Evolutionary conservation across 2,329 filamentous ascomycete genomes (phyloP).

Genomic region (Corynespora cassiicola): DNA sequence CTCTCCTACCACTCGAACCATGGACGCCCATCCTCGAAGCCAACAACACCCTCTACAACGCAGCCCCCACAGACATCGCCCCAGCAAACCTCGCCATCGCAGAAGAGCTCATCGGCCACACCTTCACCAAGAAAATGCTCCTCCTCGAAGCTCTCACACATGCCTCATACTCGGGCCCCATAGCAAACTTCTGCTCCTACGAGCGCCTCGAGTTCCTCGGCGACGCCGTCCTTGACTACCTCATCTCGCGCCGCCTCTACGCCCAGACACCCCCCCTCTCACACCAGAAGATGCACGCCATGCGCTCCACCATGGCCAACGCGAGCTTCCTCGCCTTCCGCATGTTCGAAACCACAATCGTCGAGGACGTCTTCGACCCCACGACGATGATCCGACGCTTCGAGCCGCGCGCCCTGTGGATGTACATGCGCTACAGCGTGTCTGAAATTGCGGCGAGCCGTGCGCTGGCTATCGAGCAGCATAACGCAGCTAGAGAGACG

Average conservation of each 20-base stretch:
- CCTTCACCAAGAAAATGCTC: slow-evolving; percentile 69
- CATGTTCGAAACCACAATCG: slow-evolving; percentile 64
- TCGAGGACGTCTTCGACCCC: slow-evolving; percentile 42
- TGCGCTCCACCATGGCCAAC: slow-evolving; percentile 80
- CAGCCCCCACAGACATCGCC: slow-evolving; percentile 16
- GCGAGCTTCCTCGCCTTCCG: slow-evolving; percentile 80
- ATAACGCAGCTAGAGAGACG: slow-evolving; percentile 54
- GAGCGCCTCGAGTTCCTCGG: slow-evolving; percentile 89
- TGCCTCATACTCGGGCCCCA: slow-evolving; percentile 59
- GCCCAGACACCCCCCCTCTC: slow-evolving; percentile 54
- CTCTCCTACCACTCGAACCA: slow-evolving; percentile 68
- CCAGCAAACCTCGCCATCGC: slow-evolving; percentile 48
- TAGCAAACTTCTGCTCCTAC: slow-evolving; percentile 60
- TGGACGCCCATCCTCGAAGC: slow-evolving; percentile 33
- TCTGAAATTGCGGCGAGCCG: slow-evolving; percentile 57
- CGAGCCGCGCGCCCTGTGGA: slow-evolving; percentile 63
- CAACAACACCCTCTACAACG: slow-evolving; percentile 31
- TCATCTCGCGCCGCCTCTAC: slow-evolving; percentile 72
- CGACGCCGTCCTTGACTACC: slow-evolving; percentile 81
- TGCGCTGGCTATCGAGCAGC: slow-evolving; percentile 52
- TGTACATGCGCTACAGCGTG: slow-evolving; percentile 70
- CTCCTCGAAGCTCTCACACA: slow-evolving; percentile 85
- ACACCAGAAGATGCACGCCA: slow-evolving; percentile 73
- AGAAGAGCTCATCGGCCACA: slow-evolving; percentile 73
- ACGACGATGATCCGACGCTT: slow-evolving; percentile 35